Evolutionary conservation across 495 filamentous ascomycete species (phyloP).

Genomic region (Podospora tetraspora): DNA sequence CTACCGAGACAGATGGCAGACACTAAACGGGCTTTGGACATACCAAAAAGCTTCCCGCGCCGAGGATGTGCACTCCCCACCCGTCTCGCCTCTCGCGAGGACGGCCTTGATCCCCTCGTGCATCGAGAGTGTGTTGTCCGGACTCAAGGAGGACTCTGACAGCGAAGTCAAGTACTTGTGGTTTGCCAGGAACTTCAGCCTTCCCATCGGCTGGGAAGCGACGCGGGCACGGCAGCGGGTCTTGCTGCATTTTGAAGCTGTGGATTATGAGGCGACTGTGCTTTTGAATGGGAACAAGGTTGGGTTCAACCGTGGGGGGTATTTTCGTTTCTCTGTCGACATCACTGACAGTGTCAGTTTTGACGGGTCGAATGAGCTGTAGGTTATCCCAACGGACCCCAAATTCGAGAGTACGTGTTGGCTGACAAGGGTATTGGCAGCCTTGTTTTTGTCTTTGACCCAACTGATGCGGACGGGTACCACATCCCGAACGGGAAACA

Average conservation of each 20-base stretch:
- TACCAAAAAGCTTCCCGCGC: conserved; percentile 45
- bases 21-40: conserved; percentile 63
- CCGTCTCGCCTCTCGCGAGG: conserved; percentile 37
- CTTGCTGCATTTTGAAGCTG: conserved; percentile 62
- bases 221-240: conserved; percentile 25
- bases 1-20: conserved; percentile 54
- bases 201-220: conserved; percentile 44
- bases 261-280: conserved; percentile 62
- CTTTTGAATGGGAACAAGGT: conserved; percentile 55
- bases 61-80: conserved; percentile 39
- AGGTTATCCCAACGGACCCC: conserved; percentile 14
- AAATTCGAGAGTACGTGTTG: background rate
- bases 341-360: conserved; percentile 45
- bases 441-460: conserved; percentile 59
- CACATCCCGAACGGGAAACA: conserved; percentile 65
- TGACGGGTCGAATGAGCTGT: conserved; percentile 50
- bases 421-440: conserved; percentile 25
- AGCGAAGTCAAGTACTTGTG: conserved; percentile 50
- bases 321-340: conserved; percentile 57
- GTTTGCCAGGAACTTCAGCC: conserved; percentile 54
- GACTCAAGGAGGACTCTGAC: conserved; percentile 40
- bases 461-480: conserved; percentile 46
- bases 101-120: conserved; percentile 61
- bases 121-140: conserved; percentile 50
- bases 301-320: conserved; percentile 55